A percentile compares a stretch with the other conserved stretches of the same genome.
phyloP scores from a whole-genome alignment of 257 asterid species.

The Capsicum pubescens region DNA sequence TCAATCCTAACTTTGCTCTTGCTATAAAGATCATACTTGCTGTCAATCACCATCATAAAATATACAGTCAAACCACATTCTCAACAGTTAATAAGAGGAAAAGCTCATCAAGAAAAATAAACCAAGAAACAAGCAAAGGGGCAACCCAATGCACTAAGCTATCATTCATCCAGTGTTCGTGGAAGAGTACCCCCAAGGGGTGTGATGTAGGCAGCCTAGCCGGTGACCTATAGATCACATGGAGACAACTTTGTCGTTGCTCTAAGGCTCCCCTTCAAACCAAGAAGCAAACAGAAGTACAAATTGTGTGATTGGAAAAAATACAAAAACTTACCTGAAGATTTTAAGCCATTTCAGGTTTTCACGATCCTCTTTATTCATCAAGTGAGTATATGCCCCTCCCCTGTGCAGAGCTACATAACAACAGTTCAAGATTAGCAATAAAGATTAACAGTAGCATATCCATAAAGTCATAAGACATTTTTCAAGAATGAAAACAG shows the following conservation, averaged over 20 bases:
- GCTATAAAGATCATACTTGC: constrained; percentile 54
- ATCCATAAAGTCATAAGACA: background rate
- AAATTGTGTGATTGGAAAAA: background rate
- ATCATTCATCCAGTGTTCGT: background rate
- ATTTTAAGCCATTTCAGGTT: constrained; percentile 50
- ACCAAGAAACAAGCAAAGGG: background rate
- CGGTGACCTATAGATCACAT: background rate
- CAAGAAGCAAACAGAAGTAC: background rate
- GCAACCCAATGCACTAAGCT: background rate
- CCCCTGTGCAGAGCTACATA: constrained; percentile 47
- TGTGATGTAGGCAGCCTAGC: background rate
- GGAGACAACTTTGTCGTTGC: background rate
- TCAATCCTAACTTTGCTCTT: constrained; percentile 46
- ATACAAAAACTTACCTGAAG: constrained; percentile 36
- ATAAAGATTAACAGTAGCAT: background rate
- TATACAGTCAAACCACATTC: background rate
- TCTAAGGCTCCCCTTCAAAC: background rate
- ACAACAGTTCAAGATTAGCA: background rate
- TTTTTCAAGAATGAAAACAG: background rate
- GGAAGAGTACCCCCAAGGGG: background rate
- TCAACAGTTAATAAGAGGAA: background rate
- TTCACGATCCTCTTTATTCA: constrained; percentile 51
- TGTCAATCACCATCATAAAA: constrained; percentile 6
- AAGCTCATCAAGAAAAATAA: background rate
- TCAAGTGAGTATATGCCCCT: constrained; percentile 47